These are phyloP conservation scores for Torulaspora gathmanii DNA, from an alignment of 805 yeast genomes.

Conservation along the genomic window DNA sequence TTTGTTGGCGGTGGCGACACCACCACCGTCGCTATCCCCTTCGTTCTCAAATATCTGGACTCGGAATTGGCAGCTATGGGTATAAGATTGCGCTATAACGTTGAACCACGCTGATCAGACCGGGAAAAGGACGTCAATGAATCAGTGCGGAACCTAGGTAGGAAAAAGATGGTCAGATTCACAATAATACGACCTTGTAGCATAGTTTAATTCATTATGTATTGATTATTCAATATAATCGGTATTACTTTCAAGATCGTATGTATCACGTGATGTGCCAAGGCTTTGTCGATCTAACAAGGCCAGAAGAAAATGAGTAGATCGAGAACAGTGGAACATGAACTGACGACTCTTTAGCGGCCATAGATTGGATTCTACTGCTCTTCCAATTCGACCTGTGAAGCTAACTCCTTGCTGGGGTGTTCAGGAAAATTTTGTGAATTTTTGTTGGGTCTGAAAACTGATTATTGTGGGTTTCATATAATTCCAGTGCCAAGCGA, in stretches of 20 bases:
- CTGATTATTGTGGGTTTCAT: no score
- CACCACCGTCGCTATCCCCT: slow-evolving; percentile 95
- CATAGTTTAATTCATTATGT: neutral
- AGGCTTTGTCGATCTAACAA: no score
- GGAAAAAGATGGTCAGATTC: neutral
- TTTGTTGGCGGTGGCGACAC: slow-evolving; percentile 90
- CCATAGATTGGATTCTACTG: neutral
- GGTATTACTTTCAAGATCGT: neutral
- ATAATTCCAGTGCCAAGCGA: neutral
- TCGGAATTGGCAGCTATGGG: slow-evolving; percentile 98
- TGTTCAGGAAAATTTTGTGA: neutral
- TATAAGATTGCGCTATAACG: slow-evolving; percentile 84
- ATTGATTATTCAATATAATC: neutral
- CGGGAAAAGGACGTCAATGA: neutral
- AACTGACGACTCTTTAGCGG: neutral
- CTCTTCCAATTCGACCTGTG: neutral
- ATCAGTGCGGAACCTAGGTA: neutral
- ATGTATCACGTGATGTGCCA: neutral
- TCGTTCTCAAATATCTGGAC: slow-evolving; percentile 90
- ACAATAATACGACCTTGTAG: neutral
- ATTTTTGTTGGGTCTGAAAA: neutral
- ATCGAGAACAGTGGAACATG: neutral
- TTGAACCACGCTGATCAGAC: slow-evolving; percentile 47
- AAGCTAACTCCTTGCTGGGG: neutral
- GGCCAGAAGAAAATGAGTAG: no score